Evolutionary conservation across 75 land plant genomes (phyloP).

Genomic region (Cryptomeria japonica): DNA sequence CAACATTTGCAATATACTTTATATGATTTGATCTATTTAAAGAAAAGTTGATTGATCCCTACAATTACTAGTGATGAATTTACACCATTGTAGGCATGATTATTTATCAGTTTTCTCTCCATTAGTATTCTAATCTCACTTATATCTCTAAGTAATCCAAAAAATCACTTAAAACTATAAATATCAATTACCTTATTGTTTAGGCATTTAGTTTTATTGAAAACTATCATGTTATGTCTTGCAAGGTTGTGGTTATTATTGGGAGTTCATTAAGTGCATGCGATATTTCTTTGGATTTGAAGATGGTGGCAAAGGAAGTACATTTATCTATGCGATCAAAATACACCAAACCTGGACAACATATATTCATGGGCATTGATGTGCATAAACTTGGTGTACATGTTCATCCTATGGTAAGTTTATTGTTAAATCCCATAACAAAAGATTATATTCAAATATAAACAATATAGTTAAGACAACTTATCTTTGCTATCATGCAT

Average conservation of each 20-base stretch:
- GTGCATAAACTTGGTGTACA: not conserved
- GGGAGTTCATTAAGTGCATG: slow-evolving; percentile 70
- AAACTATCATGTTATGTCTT: not conserved
- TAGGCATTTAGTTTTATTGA: not conserved
- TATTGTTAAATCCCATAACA: not conserved
- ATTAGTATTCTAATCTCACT: too few species aligned
- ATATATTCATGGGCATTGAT: too few species aligned
- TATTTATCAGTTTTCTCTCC: too few species aligned
- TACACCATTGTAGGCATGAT: too few species aligned
- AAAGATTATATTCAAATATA: not conserved
- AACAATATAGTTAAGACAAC: not conserved
- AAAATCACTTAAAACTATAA: too few species aligned
- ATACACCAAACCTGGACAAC: slow-evolving; percentile 25
- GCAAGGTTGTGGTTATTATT: slow-evolving; percentile 84
- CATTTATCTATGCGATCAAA: slow-evolving; percentile 53
- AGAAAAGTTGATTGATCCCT: too few species aligned
- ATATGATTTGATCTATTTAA: too few species aligned
- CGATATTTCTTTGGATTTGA: slow-evolving; percentile 75
- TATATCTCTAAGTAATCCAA: too few species aligned
- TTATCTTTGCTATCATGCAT: not conserved
- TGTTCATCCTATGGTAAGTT: not conserved
- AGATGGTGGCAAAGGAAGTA: slow-evolving; percentile 63
- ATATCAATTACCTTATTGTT: not conserved
- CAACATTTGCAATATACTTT: too few species aligned
- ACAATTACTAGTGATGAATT: too few species aligned